Base-by-base conservation (phyloP, 1,139 yeast genomes). In the Suhomyces ambrosiae region DNA sequence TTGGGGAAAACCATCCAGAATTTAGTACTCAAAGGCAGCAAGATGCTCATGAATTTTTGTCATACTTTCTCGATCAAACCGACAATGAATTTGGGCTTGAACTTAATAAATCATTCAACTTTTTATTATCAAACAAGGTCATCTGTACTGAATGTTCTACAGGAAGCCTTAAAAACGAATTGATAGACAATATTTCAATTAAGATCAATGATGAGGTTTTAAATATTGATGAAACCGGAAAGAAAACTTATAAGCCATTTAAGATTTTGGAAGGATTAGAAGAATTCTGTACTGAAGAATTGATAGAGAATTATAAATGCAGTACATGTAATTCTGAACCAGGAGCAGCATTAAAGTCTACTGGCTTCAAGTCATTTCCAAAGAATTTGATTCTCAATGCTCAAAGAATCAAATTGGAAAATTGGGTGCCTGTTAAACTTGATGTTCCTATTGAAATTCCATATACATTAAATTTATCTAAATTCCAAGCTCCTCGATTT, bases 1-100 rank as follows among this genome's bases (percentile, higher is more conserved):
- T 94, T 38, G 97, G 96, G 1, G 75, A 75, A 38, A 80, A 79
- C 29, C 95, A 92, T 59, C 71, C 74, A 11, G 98, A 92, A 54
- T 92, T 92, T 53, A 73, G 82, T 32, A 82, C 96, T 0, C 86
- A 83, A 73, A 79, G 81, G 50, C 99, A 92, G 55, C 98, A 92
- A 58, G 99, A 92, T 66, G 94, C 97, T 0, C 86, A 83, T 68
- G 98, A 92, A 58, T 94, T 89, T 55, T 74, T 89, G 59, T 65
- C 79, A 7, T 83, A 82, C 56, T 61, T 90, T 14, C 53, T 83
- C 25, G 86, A 83, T 41, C 74, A 78, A 47, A 59, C 87, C 23
- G 92, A 85, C 47, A 64, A 64, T 30, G 80, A 83, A 9, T 54
- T 64, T 34, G 76, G 76, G 0, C 45, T 62, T n/a, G 44, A 44